phyloP scores from a whole-genome alignment of 176 grass and related monocot species.

The Oryza australiensis region DNA sequence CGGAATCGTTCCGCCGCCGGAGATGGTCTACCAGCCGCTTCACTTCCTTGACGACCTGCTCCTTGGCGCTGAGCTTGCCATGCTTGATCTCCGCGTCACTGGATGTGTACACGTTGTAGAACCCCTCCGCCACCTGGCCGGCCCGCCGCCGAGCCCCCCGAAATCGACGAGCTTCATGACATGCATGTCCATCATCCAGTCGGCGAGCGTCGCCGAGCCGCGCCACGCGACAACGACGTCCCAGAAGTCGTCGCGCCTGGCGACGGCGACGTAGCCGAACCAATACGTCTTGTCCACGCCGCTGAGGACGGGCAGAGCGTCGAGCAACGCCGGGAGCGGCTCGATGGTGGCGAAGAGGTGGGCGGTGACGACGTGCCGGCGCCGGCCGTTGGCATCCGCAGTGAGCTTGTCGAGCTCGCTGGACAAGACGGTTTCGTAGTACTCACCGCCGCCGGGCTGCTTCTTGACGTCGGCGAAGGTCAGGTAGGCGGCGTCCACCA shows the following conservation, averaged over 20 bases:
- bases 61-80: slow-evolving; percentile 49
- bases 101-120: slow-evolving; percentile 52
- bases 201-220: slow-evolving; percentile 14
- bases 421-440: too few species aligned
- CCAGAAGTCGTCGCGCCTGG: slow-evolving; percentile 16
- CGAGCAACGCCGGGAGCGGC: fast-evolving
- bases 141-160: too few species aligned
- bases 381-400: too few species aligned
- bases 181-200: slow-evolving; percentile 36
- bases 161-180: background rate
- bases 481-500: background rate
- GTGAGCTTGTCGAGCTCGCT: too few species aligned
- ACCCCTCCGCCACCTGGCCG: slow-evolving; percentile 46
- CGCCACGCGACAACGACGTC: slow-evolving; percentile 53
- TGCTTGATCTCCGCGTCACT: slow-evolving; percentile 8
- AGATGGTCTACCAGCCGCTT: slow-evolving; percentile 33
- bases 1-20: background rate
- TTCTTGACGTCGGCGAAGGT: too few species aligned
- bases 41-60: slow-evolving; percentile 55
- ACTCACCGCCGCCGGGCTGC: too few species aligned
- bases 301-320: too few species aligned
- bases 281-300: slow-evolving; percentile 20
- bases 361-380: too few species aligned
- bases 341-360: too few species aligned
- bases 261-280: slow-evolving; percentile 46